phyloP scores from a whole-genome alignment of 2,329 filamentous ascomycete species.

The Akanthomyces uredinophilus region DNA sequence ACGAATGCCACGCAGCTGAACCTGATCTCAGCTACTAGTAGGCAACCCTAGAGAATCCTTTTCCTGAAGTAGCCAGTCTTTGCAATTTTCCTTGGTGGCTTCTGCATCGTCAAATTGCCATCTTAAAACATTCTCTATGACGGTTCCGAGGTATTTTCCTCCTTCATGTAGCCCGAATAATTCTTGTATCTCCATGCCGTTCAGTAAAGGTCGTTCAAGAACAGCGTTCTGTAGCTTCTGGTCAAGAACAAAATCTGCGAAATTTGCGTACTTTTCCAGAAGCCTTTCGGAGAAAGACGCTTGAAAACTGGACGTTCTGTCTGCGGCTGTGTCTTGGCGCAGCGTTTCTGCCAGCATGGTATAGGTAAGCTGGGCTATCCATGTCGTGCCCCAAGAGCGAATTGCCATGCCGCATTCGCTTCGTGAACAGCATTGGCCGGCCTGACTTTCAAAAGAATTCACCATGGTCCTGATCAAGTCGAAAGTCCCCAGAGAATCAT shows the following conservation, averaged over 20 bases:
- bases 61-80: conserved; percentile 15
- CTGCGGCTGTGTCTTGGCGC: background rate
- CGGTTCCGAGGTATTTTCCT: conserved; percentile 15
- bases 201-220: conserved; percentile 12
- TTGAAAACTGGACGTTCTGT: no score
- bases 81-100: conserved; percentile 12
- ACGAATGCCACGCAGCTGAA: no score
- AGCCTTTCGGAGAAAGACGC: no score
- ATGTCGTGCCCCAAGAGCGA: conserved; percentile 18
- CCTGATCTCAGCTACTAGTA: no score
- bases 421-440: background rate
- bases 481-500: conserved; percentile 15
- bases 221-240: conserved; percentile 12
- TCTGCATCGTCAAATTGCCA: conserved; percentile 18
- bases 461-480: conserved; percentile 10
- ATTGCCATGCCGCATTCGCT: conserved; percentile 18
- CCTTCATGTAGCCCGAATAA: conserved; percentile 15
- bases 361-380: conserved; percentile 17
- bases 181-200: conserved; percentile 16
- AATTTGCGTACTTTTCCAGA: background rate
- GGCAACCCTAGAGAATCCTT: no score
- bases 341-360: conserved; percentile 14
- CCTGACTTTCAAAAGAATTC: background rate
- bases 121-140: conserved; percentile 12
- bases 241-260: conserved; percentile 14